Base-by-base conservation (phyloP, 208 protist genomes). In the Wallacemonas sp. region DNA sequence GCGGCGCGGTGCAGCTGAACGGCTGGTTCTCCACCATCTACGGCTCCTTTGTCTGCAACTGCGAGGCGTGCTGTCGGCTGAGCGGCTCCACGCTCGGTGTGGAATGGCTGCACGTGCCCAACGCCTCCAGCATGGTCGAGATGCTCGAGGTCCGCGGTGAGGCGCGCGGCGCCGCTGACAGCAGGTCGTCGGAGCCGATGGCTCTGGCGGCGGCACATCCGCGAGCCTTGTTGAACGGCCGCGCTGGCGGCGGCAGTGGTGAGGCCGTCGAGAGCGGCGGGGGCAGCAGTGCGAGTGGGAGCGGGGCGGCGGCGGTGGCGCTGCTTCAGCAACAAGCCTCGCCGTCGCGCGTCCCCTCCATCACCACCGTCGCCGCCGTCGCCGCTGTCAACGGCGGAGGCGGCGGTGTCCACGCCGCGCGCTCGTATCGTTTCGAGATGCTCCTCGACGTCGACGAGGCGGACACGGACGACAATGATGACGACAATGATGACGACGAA, bases 101-200 rank as follows among this genome's bases (percentile, higher is more conserved):
- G 12, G 85, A 94, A 65, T 94, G 89, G 86, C 62, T 94, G 55
- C 89, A 94, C 61, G 65, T 94, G 20, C 89, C 89, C 1, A 67
- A 82, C 55, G 49, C 81, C 26, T 32, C 69, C 4, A 42, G 31
- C 10, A 32, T 84, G 23, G 8, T 22, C 11, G 49, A 61, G 1
- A 25, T 84, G 36, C 61, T 79, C 46, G 18, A 36, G 14, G 2
- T 28, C 3, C 23, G 29, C 3, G 22, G 36, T 7, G 14, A 41
- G 36, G 36, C 7, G 36, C n/a, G 36, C 36, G 36, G 36, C 36
- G 7, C 14, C 36, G n/a, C n/a, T n/a, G n/a, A n/a, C n/a, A n/a
- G n/a, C n/a, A n/a, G n/a, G n/a, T n/a, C n/a, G n/a, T n/a, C n/a
- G n/a, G n/a, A n/a, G n/a, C n/a, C n/a, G n/a, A n/a, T n/a, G n/a